A percentile compares a stretch with the other conserved stretches of the same genome.
phyloP scores from a whole-genome alignment of 495 filamentous ascomycete species.

The Rostrohypoxylon terebratum region DNA sequence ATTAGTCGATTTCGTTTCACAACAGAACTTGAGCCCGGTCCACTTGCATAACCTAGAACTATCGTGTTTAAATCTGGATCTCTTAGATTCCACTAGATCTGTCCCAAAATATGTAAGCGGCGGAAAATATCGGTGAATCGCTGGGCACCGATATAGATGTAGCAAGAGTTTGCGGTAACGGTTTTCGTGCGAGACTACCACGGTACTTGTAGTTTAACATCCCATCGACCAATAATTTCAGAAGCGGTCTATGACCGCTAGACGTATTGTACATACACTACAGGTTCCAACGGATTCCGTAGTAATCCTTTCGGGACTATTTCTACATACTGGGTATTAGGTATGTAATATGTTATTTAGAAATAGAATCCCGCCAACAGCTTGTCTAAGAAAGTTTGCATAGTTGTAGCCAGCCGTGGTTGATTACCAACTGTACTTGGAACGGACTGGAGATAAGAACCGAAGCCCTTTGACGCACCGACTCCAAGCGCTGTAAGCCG shows the following conservation, averaged over 20 bases:
- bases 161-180: not conserved
- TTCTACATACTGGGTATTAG: too few species aligned
- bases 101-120: conserved; percentile 7
- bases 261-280: not conserved
- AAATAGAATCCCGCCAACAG: not conserved
- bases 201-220: conserved; percentile 3
- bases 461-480: not conserved
- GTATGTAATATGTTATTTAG: not conserved
- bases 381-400: not conserved
- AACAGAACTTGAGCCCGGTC: not conserved
- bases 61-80: conserved; percentile 8
- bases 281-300: not conserved
- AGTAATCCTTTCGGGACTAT: too few species aligned
- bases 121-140: not conserved
- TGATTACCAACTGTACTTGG: conserved; percentile 10
- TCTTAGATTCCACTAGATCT: not conserved
- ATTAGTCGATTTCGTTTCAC: not conserved
- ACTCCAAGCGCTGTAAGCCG: conserved; percentile 7
- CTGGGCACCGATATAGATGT: not conserved
- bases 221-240: conserved; percentile 20
- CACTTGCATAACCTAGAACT: not conserved
- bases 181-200: conserved; percentile 1
- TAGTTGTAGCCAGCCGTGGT: conserved; percentile 28
- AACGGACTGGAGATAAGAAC: conserved; percentile 27
- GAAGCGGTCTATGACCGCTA: not conserved